These are phyloP conservation scores for Plectosphaerella sp. DNA, from an alignment of 2,329 filamentous ascomycete species.

Conservation along the genomic window DNA sequence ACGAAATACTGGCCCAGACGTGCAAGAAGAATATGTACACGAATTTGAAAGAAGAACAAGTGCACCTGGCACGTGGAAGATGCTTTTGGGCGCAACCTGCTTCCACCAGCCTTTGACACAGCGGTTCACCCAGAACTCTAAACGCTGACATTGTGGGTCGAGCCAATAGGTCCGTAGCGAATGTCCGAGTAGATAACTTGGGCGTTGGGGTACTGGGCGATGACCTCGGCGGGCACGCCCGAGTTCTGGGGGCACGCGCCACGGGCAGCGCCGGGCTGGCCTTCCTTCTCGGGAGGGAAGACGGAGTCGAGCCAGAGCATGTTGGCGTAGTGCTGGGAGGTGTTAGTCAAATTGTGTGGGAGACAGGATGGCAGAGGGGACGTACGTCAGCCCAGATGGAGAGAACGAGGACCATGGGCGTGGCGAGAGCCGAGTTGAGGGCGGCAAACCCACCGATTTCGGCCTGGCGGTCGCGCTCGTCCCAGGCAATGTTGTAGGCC, in stretches of 20 bases:
- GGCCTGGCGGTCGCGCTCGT: constrained; percentile 46
- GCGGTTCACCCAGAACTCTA: not conserved
- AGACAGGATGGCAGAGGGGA: not conserved
- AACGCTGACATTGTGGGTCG: constrained; percentile 20
- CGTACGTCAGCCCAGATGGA: constrained; percentile 52
- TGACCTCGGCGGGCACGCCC: constrained; percentile 17
- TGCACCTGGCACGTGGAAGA: not conserved
- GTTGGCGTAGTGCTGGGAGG: constrained; percentile 44
- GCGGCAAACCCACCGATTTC: constrained; percentile 46
- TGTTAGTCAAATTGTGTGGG: not conserved
- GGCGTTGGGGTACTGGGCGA: constrained; percentile 15
- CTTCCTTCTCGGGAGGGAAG: constrained; percentile 38
- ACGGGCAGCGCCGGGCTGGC: constrained; percentile 17
- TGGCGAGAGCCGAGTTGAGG: constrained; percentile 46
- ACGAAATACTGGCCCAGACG: not conserved
- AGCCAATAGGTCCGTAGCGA: constrained; percentile 38
- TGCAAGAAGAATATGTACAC: not conserved
- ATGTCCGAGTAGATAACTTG: constrained; percentile 44
- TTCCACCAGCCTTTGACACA: too few relatives aligned
- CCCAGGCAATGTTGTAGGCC: constrained; percentile 46
- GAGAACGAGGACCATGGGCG: constrained; percentile 61
- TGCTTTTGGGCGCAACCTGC: not conserved
- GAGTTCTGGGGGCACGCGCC: constrained; percentile 17
- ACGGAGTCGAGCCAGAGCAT: constrained; percentile 68
- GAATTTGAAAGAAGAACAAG: not conserved